phyloP scores from a whole-genome alignment of 805 yeast genomes.

The Ogataea salicorniae region DNA sequence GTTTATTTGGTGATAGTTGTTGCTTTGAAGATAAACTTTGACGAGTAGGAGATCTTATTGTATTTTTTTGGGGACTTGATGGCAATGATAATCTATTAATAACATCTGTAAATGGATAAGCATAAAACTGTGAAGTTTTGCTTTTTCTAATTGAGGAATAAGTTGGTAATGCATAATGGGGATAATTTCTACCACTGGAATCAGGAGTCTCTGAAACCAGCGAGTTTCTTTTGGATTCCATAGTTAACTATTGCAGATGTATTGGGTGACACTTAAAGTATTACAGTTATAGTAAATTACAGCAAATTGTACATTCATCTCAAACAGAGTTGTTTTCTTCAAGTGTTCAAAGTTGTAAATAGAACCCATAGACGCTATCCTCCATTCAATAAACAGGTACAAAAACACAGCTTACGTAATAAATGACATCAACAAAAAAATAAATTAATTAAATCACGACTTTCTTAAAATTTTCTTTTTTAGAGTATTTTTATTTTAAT shows the following conservation, averaged over 20 bases:
- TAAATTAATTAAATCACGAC: not conserved
- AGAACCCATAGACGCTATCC: not conserved
- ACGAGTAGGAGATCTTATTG: not conserved
- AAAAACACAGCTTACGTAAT: not conserved
- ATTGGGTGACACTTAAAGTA: no score
- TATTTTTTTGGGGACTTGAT: not conserved
- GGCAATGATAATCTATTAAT: not conserved
- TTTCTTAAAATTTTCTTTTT: not conserved
- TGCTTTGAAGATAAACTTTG: not conserved
- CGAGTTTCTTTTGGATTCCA: not conserved
- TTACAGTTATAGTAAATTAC: no score
- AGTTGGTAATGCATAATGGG: slow-evolving; percentile 23
- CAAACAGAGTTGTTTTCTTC: no score
- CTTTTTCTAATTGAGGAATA: slow-evolving; percentile 18
- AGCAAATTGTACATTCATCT: no score
- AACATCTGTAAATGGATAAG: slow-evolving; percentile 2
- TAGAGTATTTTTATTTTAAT: not conserved
- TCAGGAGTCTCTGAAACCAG: not conserved
- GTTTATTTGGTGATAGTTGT: not conserved
- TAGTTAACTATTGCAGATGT: not conserved
- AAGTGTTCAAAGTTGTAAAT: no score
- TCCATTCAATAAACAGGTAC: no score
- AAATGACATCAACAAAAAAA: not conserved
- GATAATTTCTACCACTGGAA: slow-evolving; percentile 7
- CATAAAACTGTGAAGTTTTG: slow-evolving; percentile 8